These are phyloP conservation scores for Hygrocybe coccinea DNA, from an alignment of 768 basidiomycete genomes.

Conservation along the genomic window DNA sequence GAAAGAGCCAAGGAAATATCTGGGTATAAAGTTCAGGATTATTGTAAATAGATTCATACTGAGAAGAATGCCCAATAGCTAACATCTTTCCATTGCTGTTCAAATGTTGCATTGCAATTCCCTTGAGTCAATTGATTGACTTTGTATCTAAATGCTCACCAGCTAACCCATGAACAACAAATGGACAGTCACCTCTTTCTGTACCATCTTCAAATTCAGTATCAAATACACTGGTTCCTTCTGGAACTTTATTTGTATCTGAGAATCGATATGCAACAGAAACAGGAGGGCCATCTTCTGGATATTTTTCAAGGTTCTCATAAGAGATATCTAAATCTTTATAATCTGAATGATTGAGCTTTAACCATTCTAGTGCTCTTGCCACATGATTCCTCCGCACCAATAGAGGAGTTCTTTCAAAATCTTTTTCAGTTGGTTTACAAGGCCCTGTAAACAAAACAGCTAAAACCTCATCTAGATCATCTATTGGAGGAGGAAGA, in stretches of 20 bases:
- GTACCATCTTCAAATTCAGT: too few relatives aligned
- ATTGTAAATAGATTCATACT: too few relatives aligned
- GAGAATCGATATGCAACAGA: slow-evolving; percentile 19
- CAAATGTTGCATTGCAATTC: slow-evolving; percentile 25
- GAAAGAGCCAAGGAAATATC: slow-evolving; percentile 40
- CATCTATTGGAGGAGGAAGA: too few relatives aligned
- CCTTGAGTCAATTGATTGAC: slow-evolving; percentile 15
- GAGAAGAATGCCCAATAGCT: too few relatives aligned
- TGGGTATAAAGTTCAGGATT: too few relatives aligned
- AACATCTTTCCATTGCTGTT: slow-evolving; percentile 23
- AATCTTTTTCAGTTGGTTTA: too few relatives aligned
- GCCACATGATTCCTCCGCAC: too few relatives aligned
- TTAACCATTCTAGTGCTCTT: too few relatives aligned
- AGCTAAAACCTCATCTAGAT: too few relatives aligned
- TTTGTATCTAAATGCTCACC: not conserved
- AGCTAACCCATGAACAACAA: slow-evolving; percentile 22
- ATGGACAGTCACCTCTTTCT: not conserved
- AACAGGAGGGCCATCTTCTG: slow-evolving; percentile 19
- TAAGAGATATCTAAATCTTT: slow-evolving; percentile 24
- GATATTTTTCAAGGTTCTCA: slow-evolving; percentile 19
- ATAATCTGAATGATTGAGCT: not conserved
- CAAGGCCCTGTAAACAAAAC: too few relatives aligned
- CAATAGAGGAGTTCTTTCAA: too few relatives aligned
- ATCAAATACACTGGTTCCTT: slow-evolving; percentile 12
- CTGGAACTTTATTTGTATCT: slow-evolving; percentile 14